These are phyloP conservation scores for Pharus latifolius DNA, from an alignment of 176 grass and related monocot genomes.

Conservation along the genomic window DNA sequence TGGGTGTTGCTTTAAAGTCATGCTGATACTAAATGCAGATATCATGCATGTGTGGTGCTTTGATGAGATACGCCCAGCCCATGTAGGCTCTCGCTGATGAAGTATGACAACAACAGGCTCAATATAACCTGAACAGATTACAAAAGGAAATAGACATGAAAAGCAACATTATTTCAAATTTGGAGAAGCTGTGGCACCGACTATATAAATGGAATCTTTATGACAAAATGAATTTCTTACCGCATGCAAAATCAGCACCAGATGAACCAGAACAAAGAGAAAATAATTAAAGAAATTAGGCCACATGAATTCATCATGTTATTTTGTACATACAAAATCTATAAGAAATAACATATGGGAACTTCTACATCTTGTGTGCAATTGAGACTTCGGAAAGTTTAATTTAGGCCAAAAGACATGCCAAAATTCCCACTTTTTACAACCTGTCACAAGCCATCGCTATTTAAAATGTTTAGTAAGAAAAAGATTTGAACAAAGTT, in stretches of 20 bases:
- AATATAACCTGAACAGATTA: constrained; percentile 72
- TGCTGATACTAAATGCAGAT: constrained; percentile 94
- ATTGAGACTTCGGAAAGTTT: not conserved
- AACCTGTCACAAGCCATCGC: not conserved
- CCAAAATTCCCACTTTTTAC: not conserved
- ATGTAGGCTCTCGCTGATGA: constrained; percentile 88
- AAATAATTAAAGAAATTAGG: not conserved
- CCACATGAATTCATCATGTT: not conserved
- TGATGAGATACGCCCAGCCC: constrained; percentile 82
- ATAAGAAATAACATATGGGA: not conserved
- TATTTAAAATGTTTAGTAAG: not conserved
- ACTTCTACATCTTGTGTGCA: not conserved
- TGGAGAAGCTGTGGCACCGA: not conserved
- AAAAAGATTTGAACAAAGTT: not conserved
- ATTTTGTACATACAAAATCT: too few relatives aligned
- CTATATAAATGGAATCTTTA: not conserved
- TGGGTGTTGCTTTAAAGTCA: constrained; percentile 82
- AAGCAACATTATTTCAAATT: not conserved
- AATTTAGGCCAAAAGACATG: too few relatives aligned
- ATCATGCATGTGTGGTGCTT: constrained; percentile 92
- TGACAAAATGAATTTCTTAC: not conserved
- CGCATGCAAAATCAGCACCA: not conserved
- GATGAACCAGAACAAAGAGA: not conserved
- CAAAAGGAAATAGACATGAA: constrained; percentile 6
- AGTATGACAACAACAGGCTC: constrained; percentile 94